phyloP scores from a whole-genome alignment of 2,329 filamentous ascomycete genomes.

The Venturia carpophila region DNA sequence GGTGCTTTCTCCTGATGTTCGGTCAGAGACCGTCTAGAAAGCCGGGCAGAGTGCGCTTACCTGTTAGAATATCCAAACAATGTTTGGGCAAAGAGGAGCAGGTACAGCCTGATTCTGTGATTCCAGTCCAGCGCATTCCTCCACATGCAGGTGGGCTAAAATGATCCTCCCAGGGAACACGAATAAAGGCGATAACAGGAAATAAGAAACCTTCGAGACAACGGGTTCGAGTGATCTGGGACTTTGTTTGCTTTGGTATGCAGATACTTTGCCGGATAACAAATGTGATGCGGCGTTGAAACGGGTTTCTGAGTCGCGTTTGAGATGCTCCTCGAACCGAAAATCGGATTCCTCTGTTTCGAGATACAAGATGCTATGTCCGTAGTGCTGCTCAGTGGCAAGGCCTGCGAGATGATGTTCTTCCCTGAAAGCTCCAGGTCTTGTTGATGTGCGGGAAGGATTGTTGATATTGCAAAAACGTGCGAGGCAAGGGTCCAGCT shows the following conservation, averaged over 20 bases:
- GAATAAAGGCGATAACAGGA: neutral
- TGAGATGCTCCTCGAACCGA: neutral
- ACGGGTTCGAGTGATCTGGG: neutral
- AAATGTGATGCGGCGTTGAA: slow-evolving; percentile 14
- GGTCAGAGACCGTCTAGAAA: neutral
- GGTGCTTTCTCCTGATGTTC: neutral
- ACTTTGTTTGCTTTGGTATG: slow-evolving; percentile 11
- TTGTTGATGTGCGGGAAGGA: slow-evolving; percentile 7
- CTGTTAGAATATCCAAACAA: neutral
- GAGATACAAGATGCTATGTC: neutral
- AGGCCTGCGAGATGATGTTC: neutral
- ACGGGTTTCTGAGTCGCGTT: slow-evolving; percentile 4
- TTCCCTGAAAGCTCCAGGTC: neutral
- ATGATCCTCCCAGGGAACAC: neutral
- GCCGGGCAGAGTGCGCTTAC: neutral
- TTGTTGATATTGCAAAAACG: slow-evolving; percentile 12
- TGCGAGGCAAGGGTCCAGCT: slow-evolving; percentile 11
- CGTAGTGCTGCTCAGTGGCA: neutral
- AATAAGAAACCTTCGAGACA: neutral
- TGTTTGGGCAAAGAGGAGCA: neutral
- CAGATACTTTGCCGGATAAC: neutral
- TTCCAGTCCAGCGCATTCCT: neutral
- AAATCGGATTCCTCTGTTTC: neutral
- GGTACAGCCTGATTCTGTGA: neutral
- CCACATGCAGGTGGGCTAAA: neutral